Percentiles rank a stretch among this genome's conserved stretches.
Conservation (phyloP, 352 stramenopile species). For the Globisporangium middletonii region DNA sequence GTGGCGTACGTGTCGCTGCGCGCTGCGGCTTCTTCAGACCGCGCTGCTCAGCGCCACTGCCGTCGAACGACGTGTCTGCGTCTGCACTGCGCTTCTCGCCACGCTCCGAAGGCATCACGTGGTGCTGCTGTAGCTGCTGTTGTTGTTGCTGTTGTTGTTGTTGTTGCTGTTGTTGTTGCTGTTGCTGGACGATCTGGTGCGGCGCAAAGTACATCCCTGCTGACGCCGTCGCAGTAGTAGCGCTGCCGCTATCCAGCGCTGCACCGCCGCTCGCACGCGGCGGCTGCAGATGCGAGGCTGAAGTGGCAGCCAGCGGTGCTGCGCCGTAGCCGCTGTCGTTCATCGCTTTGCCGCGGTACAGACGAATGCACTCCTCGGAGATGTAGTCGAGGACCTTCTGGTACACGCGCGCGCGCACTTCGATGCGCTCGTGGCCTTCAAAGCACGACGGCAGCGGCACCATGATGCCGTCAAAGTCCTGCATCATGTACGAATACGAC, state of each 20-base stretch:
- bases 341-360: constrained; percentile 22
- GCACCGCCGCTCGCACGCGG: neutral
- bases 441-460: constrained; percentile 74
- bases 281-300: neutral
- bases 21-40: neutral
- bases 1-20: neutral
- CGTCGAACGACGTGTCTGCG: neutral
- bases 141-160: no score
- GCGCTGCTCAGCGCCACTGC: neutral
- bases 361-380: constrained; percentile 69
- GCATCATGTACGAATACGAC: constrained; percentile 43
- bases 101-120: neutral
- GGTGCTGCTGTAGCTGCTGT: neutral
- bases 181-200: no score
- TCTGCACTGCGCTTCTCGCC: neutral
- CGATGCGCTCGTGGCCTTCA: constrained; percentile 58
- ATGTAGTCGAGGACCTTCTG: constrained; percentile 83
- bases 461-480: constrained; percentile 78
- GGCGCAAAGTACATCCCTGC: no score
- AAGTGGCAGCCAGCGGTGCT: no score
- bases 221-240: neutral
- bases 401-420: constrained; percentile 75
- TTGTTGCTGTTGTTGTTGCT: neutral
- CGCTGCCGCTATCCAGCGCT: neutral
- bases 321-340: neutral